Evolutionary conservation across 75 land plant genomes (phyloP).

Genomic region (Pseudotsuga menziesii): DNA sequence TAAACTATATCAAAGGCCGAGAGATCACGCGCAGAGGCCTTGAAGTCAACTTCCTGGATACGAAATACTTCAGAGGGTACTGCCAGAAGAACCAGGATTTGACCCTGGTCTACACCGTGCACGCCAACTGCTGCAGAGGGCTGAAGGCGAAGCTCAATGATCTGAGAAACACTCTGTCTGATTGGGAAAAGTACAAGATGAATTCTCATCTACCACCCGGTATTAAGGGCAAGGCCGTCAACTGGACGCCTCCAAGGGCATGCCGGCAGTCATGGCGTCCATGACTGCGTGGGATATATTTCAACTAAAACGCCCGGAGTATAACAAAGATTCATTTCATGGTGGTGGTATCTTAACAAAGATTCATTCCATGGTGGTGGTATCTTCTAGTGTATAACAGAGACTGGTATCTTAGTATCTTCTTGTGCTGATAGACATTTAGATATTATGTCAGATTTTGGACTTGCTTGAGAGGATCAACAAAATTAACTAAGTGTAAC

Average conservation of each 20-base stretch:
- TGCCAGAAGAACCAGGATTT: slow-evolving; percentile 21
- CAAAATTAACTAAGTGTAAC: too few species aligned
- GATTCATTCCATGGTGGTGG: too few species aligned
- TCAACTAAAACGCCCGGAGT: too few species aligned
- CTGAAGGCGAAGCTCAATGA: slow-evolving; percentile 31
- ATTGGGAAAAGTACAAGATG: slow-evolving; percentile 29
- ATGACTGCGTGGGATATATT: background rate
- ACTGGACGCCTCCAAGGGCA: background rate
- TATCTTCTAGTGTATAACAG: too few species aligned
- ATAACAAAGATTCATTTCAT: too few species aligned
- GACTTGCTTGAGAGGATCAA: too few species aligned
- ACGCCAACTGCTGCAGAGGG: slow-evolving; percentile 41
- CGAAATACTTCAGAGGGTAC: slow-evolving; percentile 23
- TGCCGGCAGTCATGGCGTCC: background rate
- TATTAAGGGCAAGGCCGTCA: slow-evolving; percentile 18
- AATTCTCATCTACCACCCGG: slow-evolving; percentile 37
- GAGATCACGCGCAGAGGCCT: slow-evolving; percentile 8
- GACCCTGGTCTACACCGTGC: slow-evolving; percentile 30
- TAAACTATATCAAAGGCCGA: background rate
- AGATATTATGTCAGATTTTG: too few species aligned
- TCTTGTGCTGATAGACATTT: too few species aligned
- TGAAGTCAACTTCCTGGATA: slow-evolving; percentile 22
- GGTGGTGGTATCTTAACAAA: too few species aligned
- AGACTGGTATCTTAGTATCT: too few species aligned
- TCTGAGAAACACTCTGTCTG: slow-evolving; percentile 31